These are phyloP conservation scores for Colletotrichum sp. DNA, from an alignment of 2,329 filamentous ascomycete species.

Conservation along the genomic window DNA sequence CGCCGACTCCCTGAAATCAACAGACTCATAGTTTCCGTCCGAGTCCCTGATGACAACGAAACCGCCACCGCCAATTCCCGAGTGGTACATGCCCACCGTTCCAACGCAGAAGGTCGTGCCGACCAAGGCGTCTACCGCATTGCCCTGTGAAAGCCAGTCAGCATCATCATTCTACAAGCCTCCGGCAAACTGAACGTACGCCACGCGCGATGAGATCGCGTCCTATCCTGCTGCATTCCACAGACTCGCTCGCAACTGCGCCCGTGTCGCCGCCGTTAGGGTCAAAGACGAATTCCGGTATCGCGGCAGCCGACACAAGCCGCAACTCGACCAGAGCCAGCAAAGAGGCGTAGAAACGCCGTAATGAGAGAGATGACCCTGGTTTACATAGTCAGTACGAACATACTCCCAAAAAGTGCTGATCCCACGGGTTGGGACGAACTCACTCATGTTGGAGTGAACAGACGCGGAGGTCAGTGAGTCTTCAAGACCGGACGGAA, in stretches of 20 bases:
- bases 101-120: slow-evolving; percentile 79
- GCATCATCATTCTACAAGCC: neutral
- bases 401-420: neutral
- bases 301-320: neutral
- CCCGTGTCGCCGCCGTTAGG: slow-evolving; percentile 43
- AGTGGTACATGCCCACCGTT: slow-evolving; percentile 78
- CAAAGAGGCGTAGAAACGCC: neutral
- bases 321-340: neutral
- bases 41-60: slow-evolving; percentile 82
- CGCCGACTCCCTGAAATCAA: slow-evolving; percentile 91
- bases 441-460: slow-evolving; percentile 14
- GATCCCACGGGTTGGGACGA: slow-evolving; percentile 3
- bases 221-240: slow-evolving; percentile 73
- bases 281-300: slow-evolving; percentile 25
- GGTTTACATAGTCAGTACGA: neutral
- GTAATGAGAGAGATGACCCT: neutral
- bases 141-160: slow-evolving; percentile 53
- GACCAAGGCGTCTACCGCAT: slow-evolving; percentile 78
- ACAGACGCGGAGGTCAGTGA: neutral
- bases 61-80: slow-evolving; percentile 87
- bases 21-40: slow-evolving; percentile 79
- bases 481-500: slow-evolving; percentile 6
- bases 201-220: slow-evolving; percentile 62
- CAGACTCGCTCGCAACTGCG: slow-evolving; percentile 74
- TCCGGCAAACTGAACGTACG: slow-evolving; percentile 36